phyloP scores from a whole-genome alignment of 371 early-diverging fungal genomes.

The Entomophthora muscae region DNA sequence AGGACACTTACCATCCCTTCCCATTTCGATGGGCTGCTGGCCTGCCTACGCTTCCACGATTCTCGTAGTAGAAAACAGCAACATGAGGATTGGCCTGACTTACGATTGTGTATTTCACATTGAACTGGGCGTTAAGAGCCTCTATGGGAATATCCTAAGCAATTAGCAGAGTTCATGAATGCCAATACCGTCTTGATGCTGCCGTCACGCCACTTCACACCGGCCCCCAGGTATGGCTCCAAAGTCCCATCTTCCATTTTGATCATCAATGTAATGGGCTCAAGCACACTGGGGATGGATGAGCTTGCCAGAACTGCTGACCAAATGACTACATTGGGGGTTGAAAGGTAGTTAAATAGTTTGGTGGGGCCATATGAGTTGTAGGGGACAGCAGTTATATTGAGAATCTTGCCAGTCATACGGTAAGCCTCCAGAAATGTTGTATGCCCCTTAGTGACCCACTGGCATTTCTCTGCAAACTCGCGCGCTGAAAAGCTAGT shows the following conservation, averaged over 20 bases:
- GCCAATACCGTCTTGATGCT: constrained; percentile 41
- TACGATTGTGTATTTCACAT: too few relatives aligned
- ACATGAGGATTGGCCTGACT: too few relatives aligned
- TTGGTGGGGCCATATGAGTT: constrained; percentile 63
- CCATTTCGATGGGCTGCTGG: constrained; percentile 40
- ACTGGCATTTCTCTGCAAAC: constrained; percentile 46
- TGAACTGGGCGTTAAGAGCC: constrained; percentile 15
- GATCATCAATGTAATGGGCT: too few relatives aligned
- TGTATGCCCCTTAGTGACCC: constrained; percentile 62
- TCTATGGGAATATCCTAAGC: constrained; percentile 10
- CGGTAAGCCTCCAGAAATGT: constrained; percentile 82
- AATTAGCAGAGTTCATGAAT: background rate
- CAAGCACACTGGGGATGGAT: constrained; percentile 60
- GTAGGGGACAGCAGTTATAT: constrained; percentile 57
- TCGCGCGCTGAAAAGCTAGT: constrained; percentile 47
- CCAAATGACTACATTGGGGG: constrained; percentile 77
- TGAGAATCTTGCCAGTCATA: constrained; percentile 69
- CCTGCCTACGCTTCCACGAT: constrained; percentile 51
- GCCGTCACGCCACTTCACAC: constrained; percentile 77
- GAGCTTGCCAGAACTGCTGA: constrained; percentile 68
- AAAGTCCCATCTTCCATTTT: too few relatives aligned
- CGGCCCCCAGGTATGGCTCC: too few relatives aligned
- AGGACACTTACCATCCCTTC: constrained; percentile 25
- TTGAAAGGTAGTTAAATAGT: constrained; percentile 70
- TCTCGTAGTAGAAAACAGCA: constrained; percentile 59